Evolutionary conservation across 495 filamentous ascomycete species (phyloP).

Genomic region (Zalerion maritima): DNA sequence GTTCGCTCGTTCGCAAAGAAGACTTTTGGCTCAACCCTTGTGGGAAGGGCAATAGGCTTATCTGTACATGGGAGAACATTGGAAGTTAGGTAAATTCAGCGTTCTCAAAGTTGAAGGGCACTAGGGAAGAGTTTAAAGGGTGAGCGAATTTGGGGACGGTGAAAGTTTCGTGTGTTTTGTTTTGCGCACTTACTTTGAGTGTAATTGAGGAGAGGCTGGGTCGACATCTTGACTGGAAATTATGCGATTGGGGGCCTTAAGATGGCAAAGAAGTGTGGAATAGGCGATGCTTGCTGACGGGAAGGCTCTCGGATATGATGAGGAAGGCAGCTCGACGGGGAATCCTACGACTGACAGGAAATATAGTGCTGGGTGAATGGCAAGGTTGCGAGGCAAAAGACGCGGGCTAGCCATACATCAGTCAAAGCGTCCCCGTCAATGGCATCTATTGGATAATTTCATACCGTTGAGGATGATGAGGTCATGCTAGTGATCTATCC

Average conservation of each 20-base stretch:
- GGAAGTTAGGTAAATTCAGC: neutral
- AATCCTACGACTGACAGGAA: too few relatives aligned
- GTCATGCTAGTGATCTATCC: too few relatives aligned
- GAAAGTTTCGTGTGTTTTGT: constrained; percentile 7
- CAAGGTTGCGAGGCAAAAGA: too few relatives aligned
- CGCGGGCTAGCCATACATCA: too few relatives aligned
- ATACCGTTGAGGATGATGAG: too few relatives aligned
- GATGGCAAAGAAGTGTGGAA: too few relatives aligned
- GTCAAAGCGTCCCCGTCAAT: too few relatives aligned
- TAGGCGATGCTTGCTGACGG: too few relatives aligned
- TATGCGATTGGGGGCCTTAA: neutral
- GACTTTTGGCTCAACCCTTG: constrained; percentile 96
- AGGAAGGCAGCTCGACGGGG: too few relatives aligned
- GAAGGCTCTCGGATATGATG: too few relatives aligned
- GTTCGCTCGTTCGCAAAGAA: constrained; percentile 99
- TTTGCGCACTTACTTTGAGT: constrained; percentile 66
- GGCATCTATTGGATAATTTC: too few relatives aligned
- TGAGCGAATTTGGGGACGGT: constrained; percentile 1
- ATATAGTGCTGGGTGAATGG: too few relatives aligned
- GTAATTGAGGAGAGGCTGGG: constrained; percentile 83
- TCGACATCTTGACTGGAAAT: constrained; percentile 52
- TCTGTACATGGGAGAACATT: constrained; percentile 30
- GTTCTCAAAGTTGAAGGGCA: neutral
- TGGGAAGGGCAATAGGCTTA: constrained; percentile 96
- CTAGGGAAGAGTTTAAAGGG: neutral